Percentiles rank a stretch among this genome's conserved stretches.
Conservation (phyloP, 2,329 filamentous ascomycete genomes). For the Penicillium palitans region DNA sequence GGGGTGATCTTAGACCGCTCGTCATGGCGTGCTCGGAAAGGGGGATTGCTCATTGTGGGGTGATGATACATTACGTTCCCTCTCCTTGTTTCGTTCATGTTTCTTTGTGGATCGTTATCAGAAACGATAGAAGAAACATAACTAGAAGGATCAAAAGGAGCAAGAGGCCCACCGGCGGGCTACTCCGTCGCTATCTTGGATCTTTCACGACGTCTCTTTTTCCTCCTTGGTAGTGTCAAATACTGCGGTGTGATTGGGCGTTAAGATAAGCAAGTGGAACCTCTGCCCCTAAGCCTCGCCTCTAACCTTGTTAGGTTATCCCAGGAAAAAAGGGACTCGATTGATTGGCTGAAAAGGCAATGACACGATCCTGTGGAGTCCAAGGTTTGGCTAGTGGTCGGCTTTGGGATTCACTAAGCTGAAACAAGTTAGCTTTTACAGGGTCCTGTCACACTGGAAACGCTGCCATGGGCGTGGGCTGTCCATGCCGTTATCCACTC, state of each 20-base stretch:
- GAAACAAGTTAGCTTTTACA: slow-evolving; percentile 12
- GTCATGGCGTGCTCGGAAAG: slow-evolving; percentile 25
- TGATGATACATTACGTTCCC: background rate
- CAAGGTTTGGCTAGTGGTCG: slow-evolving; percentile 16
- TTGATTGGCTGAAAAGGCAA: slow-evolving; percentile 12
- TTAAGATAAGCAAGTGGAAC: slow-evolving; percentile 29
- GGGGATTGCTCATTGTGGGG: slow-evolving; percentile 26
- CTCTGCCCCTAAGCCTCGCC: slow-evolving; percentile 13
- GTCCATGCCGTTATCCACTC: slow-evolving; percentile 12
- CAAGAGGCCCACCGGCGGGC: background rate
- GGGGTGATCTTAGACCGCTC: slow-evolving; percentile 15
- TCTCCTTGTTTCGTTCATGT: background rate
- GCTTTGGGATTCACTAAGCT: slow-evolving; percentile 15
- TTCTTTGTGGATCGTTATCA: background rate
- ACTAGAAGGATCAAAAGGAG: background rate
- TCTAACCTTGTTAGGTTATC: slow-evolving; percentile 13
- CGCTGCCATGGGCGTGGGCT: background rate
- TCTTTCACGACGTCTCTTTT: background rate
- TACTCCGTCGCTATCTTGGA: background rate
- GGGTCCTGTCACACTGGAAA: slow-evolving; percentile 16
- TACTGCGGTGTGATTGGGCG: slow-evolving; percentile 16
- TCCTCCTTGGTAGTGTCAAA: background rate
- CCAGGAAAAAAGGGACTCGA: slow-evolving; percentile 2
- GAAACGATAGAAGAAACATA: background rate
- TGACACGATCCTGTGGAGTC: slow-evolving; percentile 25